Evolutionary conservation across 78 protist genomes (phyloP).

Genomic region (Protostelium mycophagum): DNA sequence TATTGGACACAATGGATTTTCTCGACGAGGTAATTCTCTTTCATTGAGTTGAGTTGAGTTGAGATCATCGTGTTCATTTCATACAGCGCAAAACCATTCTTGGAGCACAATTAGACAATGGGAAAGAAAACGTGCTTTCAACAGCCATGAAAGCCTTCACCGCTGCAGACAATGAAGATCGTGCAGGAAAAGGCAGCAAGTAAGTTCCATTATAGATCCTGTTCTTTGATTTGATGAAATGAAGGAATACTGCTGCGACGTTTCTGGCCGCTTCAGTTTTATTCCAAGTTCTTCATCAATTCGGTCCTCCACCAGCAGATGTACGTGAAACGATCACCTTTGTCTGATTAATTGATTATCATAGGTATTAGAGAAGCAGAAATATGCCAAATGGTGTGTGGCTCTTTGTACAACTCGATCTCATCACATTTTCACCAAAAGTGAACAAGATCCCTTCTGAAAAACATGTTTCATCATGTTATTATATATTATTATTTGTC

Average conservation of each 20-base stretch:
- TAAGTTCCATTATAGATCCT: constrained; percentile 2
- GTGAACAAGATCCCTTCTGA: no score
- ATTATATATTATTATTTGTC: no score
- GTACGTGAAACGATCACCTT: no score
- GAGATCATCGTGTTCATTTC: not conserved
- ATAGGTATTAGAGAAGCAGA: constrained; percentile 21
- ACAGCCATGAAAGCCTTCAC: constrained; percentile 62
- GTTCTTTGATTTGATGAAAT: not conserved
- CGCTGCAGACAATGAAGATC: constrained; percentile 52
- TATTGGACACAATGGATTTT: not conserved
- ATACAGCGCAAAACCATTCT: constrained; percentile 30
- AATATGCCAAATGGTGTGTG: constrained; percentile 55
- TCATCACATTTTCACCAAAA: no score
- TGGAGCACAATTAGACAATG: constrained; percentile 25
- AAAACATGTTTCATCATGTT: no score
- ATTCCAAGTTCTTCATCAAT: constrained; percentile 42
- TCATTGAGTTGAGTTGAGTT: no score
- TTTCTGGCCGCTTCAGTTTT: constrained; percentile 39
- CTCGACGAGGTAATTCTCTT: not conserved
- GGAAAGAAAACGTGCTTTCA: constrained; percentile 32
- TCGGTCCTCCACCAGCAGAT: constrained; percentile 38
- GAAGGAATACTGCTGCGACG: constrained; percentile 41
- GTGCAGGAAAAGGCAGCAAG: constrained; percentile 47
- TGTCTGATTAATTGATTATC: no score
- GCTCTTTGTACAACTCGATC: no score